Percentiles rank a stretch among this genome's conserved stretches.
Conservation (phyloP, 2,329 filamentous ascomycete genomes). For the Cryphonectria naterciae region DNA sequence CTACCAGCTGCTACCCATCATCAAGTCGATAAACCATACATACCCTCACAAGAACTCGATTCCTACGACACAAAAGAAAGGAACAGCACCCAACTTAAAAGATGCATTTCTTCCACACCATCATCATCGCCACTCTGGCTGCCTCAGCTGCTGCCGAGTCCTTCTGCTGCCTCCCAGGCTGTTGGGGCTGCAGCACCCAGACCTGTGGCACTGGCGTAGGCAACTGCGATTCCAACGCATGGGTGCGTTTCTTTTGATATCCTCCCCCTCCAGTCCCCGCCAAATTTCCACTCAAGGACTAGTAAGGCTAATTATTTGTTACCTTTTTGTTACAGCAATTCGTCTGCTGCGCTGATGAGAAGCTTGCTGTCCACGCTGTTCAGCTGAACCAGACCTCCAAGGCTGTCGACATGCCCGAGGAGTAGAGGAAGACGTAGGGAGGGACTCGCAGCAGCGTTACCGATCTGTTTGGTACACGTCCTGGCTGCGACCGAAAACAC, state of each 20-base stretch:
- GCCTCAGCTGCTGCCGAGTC: constrained; percentile 2
- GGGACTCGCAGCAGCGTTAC: neutral
- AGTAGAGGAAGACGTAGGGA: neutral
- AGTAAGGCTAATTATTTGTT: neutral
- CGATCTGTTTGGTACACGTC: neutral
- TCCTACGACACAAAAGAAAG: neutral
- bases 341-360: constrained; percentile 3
- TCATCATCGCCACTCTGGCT: neutral
- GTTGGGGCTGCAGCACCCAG: constrained; percentile 9
- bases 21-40: neutral
- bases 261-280: neutral
- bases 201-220: neutral
- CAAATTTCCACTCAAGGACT: neutral
- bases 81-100: neutral
- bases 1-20: neutral
- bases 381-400: neutral
- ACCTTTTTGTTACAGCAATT: neutral
- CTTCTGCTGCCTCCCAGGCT: constrained; percentile 2
- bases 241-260: neutral
- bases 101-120: neutral
- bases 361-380: neutral
- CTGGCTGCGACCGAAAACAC: neutral
- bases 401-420: neutral
- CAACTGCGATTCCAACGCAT: neutral
- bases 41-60: neutral